Percentiles rank a stretch among this genome's conserved stretches.
These are phyloP conservation scores for Trypanosoma brucei DNA, from an alignment of 208 protist species.

Conservation along the genomic window DNA sequence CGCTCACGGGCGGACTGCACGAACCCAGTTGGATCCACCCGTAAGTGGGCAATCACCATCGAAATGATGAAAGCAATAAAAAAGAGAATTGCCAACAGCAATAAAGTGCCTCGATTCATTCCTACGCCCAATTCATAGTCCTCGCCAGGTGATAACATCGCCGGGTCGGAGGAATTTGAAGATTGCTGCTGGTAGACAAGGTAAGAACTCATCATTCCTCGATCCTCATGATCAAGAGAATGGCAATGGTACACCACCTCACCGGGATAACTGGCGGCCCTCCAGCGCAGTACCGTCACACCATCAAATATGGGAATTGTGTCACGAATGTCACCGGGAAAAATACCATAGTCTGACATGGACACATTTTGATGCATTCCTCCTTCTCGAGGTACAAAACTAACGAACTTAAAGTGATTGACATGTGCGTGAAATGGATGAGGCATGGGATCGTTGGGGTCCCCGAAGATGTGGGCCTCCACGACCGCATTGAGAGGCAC, in stretches of 20 bases:
- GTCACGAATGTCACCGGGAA: slow-evolving; percentile 61
- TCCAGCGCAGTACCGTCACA: slow-evolving; percentile 75
- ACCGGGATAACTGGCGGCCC: slow-evolving; percentile 64
- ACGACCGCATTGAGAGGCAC: slow-evolving; percentile 60
- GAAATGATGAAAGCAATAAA: slow-evolving; percentile 1
- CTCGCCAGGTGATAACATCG: neutral
- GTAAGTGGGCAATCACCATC: neutral
- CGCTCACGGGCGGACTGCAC: neutral
- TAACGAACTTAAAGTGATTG: slow-evolving; percentile 82
- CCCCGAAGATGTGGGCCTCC: slow-evolving; percentile 62
- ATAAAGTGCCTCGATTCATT: slow-evolving; percentile 8
- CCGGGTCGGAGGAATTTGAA: neutral
- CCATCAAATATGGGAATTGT: slow-evolving; percentile 86
- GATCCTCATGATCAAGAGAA: slow-evolving; percentile 70
- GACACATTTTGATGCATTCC: slow-evolving; percentile 71
- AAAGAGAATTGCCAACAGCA: slow-evolving; percentile 17
- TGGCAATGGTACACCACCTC: slow-evolving; percentile 89
- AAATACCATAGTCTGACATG: slow-evolving; percentile 63
- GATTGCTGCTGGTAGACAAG: slow-evolving; percentile 32
- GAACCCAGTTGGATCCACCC: neutral
- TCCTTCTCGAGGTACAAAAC: slow-evolving; percentile 59
- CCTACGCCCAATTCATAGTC: neutral
- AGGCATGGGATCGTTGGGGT: slow-evolving; percentile 54
- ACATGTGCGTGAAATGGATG: slow-evolving; percentile 86
- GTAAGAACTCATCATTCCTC: slow-evolving; percentile 84